These are phyloP conservation scores for Chaetothyriales sp. DNA, from an alignment of 2,329 filamentous ascomycete genomes.

Conservation along the genomic window DNA sequence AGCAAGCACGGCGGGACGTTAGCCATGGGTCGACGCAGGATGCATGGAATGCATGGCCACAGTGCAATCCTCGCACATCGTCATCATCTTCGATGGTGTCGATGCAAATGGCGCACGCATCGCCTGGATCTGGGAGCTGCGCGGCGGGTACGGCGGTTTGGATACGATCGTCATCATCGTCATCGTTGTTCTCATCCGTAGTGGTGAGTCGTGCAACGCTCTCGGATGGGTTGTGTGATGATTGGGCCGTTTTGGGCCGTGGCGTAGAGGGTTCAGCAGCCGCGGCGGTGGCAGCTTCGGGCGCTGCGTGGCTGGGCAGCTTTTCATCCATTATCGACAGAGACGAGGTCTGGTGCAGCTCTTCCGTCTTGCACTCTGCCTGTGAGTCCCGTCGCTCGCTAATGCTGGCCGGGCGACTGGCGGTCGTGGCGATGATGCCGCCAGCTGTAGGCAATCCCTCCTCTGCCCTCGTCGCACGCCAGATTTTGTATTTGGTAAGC, in stretches of 20 bases:
- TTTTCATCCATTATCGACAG: constrained; percentile 6
- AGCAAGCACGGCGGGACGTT: constrained; percentile 85
- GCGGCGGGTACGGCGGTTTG: constrained; percentile 70
- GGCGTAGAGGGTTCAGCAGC: constrained; percentile 9
- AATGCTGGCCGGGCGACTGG: constrained; percentile 59
- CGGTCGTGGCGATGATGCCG: constrained; percentile 53
- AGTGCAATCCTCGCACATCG: constrained; percentile 83
- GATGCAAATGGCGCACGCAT: constrained; percentile 92
- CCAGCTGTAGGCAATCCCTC: constrained; percentile 73
- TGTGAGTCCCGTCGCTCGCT: constrained; percentile 26
- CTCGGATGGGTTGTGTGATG: constrained; percentile 17
- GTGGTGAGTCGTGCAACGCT: constrained; percentile 37
- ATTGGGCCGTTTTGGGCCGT: constrained; percentile 11
- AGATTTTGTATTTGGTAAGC: constrained; percentile 89
- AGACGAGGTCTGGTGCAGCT: constrained; percentile 6
- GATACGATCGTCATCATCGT: constrained; percentile 66
- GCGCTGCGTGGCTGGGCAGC: constrained; percentile 5
- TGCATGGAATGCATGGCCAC: constrained; percentile 96
- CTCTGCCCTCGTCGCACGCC: constrained; percentile 70
- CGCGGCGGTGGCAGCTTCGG: constrained; percentile 13
- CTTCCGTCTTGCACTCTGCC: constrained; percentile 6
- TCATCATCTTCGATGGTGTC: constrained; percentile 90
- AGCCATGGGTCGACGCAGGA: constrained; percentile 94
- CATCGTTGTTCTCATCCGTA: constrained; percentile 54
- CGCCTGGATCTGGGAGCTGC: constrained; percentile 65